Percentiles rank a stretch among this genome's conserved stretches.
phyloP scores from a whole-genome alignment of 495 filamentous ascomycete species.

The Schizothecium vesticola region DNA sequence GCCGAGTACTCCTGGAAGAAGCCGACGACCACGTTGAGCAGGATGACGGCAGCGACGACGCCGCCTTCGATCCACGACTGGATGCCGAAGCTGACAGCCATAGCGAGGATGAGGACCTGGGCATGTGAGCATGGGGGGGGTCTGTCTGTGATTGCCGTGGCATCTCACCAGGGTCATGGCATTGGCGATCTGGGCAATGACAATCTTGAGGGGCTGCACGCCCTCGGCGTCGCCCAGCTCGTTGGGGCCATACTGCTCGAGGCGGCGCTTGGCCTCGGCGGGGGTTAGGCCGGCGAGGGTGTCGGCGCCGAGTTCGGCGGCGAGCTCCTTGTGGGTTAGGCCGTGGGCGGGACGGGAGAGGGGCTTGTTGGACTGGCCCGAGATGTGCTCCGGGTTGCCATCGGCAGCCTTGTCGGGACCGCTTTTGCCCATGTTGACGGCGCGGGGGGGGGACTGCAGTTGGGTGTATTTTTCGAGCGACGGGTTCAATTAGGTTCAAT shows the following conservation, averaged over 20 bases:
- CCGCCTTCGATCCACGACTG: constrained; percentile 79
- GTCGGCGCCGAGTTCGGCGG: constrained; percentile 55
- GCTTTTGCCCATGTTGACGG: constrained; percentile 8
- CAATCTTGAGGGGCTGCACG: constrained; percentile 47
- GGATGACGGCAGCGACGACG: constrained; percentile 73
- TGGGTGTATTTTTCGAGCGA: background rate
- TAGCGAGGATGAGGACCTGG: constrained; percentile 67
- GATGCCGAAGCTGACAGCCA: constrained; percentile 77
- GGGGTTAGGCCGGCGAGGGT: constrained; percentile 39
- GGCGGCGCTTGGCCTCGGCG: constrained; percentile 36
- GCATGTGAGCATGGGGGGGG: background rate
- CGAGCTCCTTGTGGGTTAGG: constrained; percentile 48
- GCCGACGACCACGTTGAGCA: constrained; percentile 68
- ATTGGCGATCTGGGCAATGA: constrained; percentile 52
- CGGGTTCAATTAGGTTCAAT: too few relatives aligned
- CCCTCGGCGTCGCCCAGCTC: constrained; percentile 46
- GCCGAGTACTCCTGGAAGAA: constrained; percentile 83
- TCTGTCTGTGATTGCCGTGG: background rate
- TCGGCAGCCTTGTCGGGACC: constrained; percentile 13
- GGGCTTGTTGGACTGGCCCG: constrained; percentile 47
- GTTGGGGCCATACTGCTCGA: constrained; percentile 43
- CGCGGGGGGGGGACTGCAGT: background rate
- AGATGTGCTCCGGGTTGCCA: constrained; percentile 34
- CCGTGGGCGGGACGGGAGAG: constrained; percentile 62
- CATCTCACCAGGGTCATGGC: constrained; percentile 45